Evolutionary conservation across 129 eudicot species (phyloP), one percentile per base, ranked within the genome.

Genomic region (Ambrosia trifida): DNA sequence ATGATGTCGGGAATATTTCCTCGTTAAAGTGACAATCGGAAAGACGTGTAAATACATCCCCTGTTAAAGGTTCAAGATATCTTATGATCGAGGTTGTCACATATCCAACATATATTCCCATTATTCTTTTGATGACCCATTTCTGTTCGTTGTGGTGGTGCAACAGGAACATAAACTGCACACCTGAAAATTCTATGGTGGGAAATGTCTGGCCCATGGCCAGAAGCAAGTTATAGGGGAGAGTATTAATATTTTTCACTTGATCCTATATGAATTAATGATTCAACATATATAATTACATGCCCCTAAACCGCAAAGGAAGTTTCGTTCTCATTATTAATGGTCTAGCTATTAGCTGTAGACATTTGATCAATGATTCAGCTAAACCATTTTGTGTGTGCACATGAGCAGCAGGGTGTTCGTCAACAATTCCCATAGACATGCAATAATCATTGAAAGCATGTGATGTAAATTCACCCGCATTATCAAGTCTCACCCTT

Each of bases 101-200:
- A 5, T 5, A 57, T 20, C 41, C 6, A 3, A 36, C 3, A 36
- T 2, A 36, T 36, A 36, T 36, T 36, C 41, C 41, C 41, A 36
- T 8, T n/a, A 20, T 57, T 18, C 35, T 57, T 57, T 57, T n/a
- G 64, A 57, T 36, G 38, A 57, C 64, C 16, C 64, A 57, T 20
- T 57, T 57, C 24, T 57, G 40, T 57, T 1, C 4, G 35, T 57
- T 18, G 40, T 57, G 16, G 64, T 57, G 64, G n/a, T n/a, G n/a
- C 64, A 57, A 57, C 24, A 28, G 33, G 64, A 17, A 18, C 64
- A 57, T 57, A 20, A 1, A 57, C 40, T 24, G 33, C 40, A 57
- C 35, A 57, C 12, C 35, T 4, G 24, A 28, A 57, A 57, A 57
- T 57, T 7, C 14, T 4, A 24, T 20, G 3, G 16, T 57, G 64